Evolutionary conservation across 1,139 yeast species (phyloP).

Genomic region (Sugiyamaella castrensis): DNA sequence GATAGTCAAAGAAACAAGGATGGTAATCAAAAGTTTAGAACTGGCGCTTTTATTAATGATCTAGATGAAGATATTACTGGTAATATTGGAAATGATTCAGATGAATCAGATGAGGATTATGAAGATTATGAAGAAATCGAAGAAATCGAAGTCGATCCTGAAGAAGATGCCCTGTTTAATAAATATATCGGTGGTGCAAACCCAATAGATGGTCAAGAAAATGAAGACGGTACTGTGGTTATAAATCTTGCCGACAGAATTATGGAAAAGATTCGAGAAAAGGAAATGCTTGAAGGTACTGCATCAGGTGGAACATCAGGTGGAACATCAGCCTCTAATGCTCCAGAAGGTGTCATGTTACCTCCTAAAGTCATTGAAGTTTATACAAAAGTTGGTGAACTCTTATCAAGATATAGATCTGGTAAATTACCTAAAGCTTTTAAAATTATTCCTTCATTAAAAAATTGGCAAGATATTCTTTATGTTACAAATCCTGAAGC

Average conservation of each 20-base stretch:
- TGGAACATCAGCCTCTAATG: slow-evolving; percentile 16
- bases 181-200: slow-evolving; percentile 29
- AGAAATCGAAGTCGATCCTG: slow-evolving; percentile 49
- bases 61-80: slow-evolving; percentile 30
- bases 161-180: slow-evolving; percentile 42
- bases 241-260: slow-evolving; percentile 87
- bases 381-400: slow-evolving; percentile 84
- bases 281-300: slow-evolving; percentile 43
- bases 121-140: slow-evolving; percentile 52
- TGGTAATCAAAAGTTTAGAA: slow-evolving; percentile 21
- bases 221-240: slow-evolving; percentile 42
- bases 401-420: slow-evolving; percentile 86
- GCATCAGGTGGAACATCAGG: slow-evolving; percentile 26
- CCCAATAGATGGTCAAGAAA: slow-evolving; percentile 65
- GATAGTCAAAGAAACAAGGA: slow-evolving; percentile 23
- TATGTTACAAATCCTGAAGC: slow-evolving; percentile 87
- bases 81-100: slow-evolving; percentile 32
- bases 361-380: slow-evolving; percentile 97
- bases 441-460: slow-evolving; percentile 87
- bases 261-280: slow-evolving; percentile 81
- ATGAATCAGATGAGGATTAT: slow-evolving; percentile 44
- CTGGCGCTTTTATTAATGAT: slow-evolving; percentile 1
- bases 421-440: slow-evolving; percentile 94
- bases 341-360: slow-evolving; percentile 57
- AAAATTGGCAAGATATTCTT: slow-evolving; percentile 92